These are phyloP conservation scores for Diaporthe caulivora DNA, from an alignment of 2,329 filamentous ascomycete species.

Conservation along the genomic window DNA sequence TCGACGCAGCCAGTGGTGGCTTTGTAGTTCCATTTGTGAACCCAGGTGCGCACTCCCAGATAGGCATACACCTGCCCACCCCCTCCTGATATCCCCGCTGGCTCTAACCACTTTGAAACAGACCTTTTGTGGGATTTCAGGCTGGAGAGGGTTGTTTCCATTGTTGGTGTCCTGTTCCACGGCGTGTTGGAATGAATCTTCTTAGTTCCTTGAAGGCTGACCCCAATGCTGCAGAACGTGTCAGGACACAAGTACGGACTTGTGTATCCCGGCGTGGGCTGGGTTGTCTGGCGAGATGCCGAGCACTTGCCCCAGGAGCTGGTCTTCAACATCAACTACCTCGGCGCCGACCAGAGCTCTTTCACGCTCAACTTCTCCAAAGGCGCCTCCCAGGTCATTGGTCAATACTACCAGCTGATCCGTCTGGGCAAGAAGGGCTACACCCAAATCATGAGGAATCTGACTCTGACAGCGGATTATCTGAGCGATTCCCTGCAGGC, in stretches of 20 bases:
- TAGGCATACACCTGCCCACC: not conserved
- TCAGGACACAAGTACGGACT: constrained; percentile 83
- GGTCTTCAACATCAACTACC: constrained; percentile 99
- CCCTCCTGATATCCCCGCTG: not conserved
- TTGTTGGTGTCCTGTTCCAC: no score
- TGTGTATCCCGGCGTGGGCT: constrained; percentile 85
- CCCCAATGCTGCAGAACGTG: no score
- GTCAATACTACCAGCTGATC: constrained; percentile 94
- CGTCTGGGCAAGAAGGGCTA: constrained; percentile 94
- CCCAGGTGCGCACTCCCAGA: constrained; percentile 50
- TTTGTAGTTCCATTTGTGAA: constrained; percentile 81
- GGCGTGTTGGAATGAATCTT: no score
- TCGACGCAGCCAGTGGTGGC: constrained; percentile 38
- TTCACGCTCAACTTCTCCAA: constrained; percentile 99
- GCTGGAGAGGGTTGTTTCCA: constrained; percentile 87
- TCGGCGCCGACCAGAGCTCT: constrained; percentile 93
- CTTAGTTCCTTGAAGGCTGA: no score
- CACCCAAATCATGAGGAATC: constrained; percentile 91
- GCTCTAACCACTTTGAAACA: constrained; percentile 61
- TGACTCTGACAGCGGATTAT: constrained; percentile 91
- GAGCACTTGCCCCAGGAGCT: constrained; percentile 90
- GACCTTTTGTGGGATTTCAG: constrained; percentile 93
- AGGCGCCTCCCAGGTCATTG: constrained; percentile 93
- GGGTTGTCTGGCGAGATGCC: constrained; percentile 89
- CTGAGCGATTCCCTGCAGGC: constrained; percentile 79